Evolutionary conservation across 1,139 yeast genomes (phyloP).

Genomic region (Saccharomycopsis crataegensis): DNA sequence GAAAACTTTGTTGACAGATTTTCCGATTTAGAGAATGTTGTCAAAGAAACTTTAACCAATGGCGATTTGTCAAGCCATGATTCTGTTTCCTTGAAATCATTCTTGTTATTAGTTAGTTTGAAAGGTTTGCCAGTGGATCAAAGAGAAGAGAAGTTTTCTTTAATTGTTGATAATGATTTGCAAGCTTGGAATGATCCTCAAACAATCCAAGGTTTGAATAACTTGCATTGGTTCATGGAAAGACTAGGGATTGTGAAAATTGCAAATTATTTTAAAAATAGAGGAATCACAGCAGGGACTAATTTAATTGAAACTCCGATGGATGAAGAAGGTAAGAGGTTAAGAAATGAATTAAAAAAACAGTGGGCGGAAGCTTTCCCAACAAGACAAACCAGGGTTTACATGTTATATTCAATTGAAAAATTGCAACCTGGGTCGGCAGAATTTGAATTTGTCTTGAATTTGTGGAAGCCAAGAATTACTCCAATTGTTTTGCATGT

Average conservation of each 20-base stretch:
- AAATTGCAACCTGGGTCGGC: slow-evolving; percentile 71
- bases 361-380: slow-evolving; percentile 96
- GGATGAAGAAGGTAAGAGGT: slow-evolving; percentile 81
- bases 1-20: slow-evolving; percentile 77
- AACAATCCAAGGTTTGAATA: slow-evolving; percentile 82
- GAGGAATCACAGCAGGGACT: slow-evolving; percentile 74
- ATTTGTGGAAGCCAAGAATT: slow-evolving; percentile 88
- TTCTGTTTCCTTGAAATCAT: slow-evolving; percentile 87
- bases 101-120: slow-evolving; percentile 77
- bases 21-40: slow-evolving; percentile 73
- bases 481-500: slow-evolving; percentile 90
- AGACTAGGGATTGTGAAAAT: slow-evolving; percentile 90
- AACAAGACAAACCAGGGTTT: slow-evolving; percentile 88
- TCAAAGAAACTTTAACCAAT: slow-evolving; percentile 60
- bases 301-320: slow-evolving; percentile 70
- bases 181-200: slow-evolving; percentile 89
- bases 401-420: slow-evolving; percentile 92
- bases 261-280: slow-evolving; percentile 77
- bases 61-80: slow-evolving; percentile 83
- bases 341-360: slow-evolving; percentile 72
- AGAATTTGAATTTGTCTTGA: slow-evolving; percentile 52
- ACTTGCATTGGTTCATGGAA: slow-evolving; percentile 97
- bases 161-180: slow-evolving; percentile 88
- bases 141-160: slow-evolving; percentile 54
- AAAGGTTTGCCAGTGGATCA: slow-evolving; percentile 39